Evolutionary conservation across 2,329 filamentous ascomycete species (phyloP), one percentile per base, ranked within the genome.

Genomic region (Septoria petroselini): DNA sequence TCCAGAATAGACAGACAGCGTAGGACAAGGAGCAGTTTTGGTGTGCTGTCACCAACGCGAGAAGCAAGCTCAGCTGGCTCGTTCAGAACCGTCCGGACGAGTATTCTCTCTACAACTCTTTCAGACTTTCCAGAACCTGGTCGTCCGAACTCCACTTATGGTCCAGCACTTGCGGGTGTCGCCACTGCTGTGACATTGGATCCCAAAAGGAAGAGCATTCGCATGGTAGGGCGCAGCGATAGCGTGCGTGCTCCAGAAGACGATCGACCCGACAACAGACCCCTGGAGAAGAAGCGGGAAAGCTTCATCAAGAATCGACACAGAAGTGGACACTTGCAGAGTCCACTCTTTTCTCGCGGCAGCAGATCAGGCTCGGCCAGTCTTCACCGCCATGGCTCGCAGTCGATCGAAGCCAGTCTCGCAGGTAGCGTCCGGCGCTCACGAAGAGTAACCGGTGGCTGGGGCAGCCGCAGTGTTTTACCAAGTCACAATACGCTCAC

Each of bases 301-400:
- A 72, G 69, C 11, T 74, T 69, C 55, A 70, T 73, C 35, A 60
- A 67, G 12, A 70, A 73, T 48, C 66, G 72, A 29, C 68, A 68
- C 2, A 17, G 43, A 29, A 63, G 66, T 14, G 67, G 62, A 9
- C 65, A 62, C 25, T 63, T 66, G 11, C 68, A 71, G 3, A 64
- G 58, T 41, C 64, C 61, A 30, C 68, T 74, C 29, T 74, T 74
- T 50, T 65, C 67, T 4, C 67, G 67, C 34, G 62, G 57, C 12
- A 62, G 60, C n/a, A 53, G 59, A 25, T 55, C 53, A 12, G 43
- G 40, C 4, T 60, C 58, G 3, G 46, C 45, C 38, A 54, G 56
- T 11, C 45, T 50, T 2, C 44, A 44, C 19, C 47, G 51, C 43
- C 53, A 53, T 30, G 55, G 52, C n/a, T 49, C 51, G 19, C 44